Conservation (phyloP, 352 stramenopile genomes). For the Elongisporangium senticosum region DNA sequence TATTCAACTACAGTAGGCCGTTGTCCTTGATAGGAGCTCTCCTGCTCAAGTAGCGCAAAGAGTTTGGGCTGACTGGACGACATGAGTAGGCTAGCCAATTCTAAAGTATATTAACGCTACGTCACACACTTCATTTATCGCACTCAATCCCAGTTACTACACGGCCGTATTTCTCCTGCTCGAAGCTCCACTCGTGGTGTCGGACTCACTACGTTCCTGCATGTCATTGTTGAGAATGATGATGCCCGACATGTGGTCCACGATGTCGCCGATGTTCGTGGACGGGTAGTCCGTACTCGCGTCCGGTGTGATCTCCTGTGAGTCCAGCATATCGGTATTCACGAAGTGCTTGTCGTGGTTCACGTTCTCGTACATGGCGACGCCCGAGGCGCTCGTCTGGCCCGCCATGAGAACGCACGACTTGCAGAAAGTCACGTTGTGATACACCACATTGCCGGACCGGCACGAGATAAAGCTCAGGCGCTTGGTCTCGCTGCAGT, state of each 20-base stretch:
- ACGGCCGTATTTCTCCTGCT: not conserved
- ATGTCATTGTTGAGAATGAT: not conserved
- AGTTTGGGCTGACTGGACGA: no score
- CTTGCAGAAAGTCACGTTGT: slow-evolving; percentile 29
- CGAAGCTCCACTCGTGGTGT: not conserved
- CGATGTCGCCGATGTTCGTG: not conserved
- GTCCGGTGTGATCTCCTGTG: not conserved
- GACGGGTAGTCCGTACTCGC: not conserved
- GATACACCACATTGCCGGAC: slow-evolving; percentile 7
- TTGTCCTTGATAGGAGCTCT: no score
- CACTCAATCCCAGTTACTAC: not conserved
- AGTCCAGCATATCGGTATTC: not conserved
- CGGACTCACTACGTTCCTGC: not conserved
- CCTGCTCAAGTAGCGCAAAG: no score
- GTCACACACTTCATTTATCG: not conserved
- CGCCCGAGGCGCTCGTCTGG: not conserved
- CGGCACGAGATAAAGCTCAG: slow-evolving; percentile 24
- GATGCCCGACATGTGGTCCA: not conserved
- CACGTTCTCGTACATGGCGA: not conserved
- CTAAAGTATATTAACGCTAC: not conserved
- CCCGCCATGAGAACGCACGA: slow-evolving; percentile 9
- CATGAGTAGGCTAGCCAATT: not conserved
- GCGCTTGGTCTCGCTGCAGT: slow-evolving; percentile 15
- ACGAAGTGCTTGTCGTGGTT: not conserved
- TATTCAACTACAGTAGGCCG: no score